Percentiles rank a stretch among this genome's conserved stretches.
Evolutionary conservation across 768 basidiomycete species (phyloP).

Genomic region (Trametes coccinea): DNA sequence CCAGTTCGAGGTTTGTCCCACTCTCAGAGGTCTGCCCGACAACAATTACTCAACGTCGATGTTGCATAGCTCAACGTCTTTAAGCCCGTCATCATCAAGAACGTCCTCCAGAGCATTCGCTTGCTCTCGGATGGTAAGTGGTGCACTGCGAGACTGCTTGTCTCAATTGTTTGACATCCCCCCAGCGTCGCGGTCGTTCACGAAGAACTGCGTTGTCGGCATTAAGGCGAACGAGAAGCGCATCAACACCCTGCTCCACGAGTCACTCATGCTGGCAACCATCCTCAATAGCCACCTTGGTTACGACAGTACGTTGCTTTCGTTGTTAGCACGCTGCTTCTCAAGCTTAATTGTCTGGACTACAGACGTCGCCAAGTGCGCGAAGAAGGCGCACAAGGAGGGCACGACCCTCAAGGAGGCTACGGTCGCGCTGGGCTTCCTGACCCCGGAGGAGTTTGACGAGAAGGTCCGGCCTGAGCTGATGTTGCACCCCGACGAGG

Average conservation of each 20-base stretch:
- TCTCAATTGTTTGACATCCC: not conserved
- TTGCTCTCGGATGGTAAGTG: constrained; percentile 83
- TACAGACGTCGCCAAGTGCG: constrained; percentile 94
- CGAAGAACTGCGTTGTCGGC: constrained; percentile 94
- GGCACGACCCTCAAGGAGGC: constrained; percentile 96
- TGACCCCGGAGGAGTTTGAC: constrained; percentile 92
- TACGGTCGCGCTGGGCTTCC: constrained; percentile 81
- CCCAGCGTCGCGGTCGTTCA: constrained; percentile 86
- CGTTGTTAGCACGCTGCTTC: not conserved
- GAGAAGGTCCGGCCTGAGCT: constrained; percentile 88
- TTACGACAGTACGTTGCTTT: constrained; percentile 83
- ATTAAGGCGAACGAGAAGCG: constrained; percentile 96
- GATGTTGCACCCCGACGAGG: constrained; percentile 78
- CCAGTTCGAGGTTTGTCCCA: constrained; percentile 82
- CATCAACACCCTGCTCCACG: constrained; percentile 85
- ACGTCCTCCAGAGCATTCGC: constrained; percentile 94
- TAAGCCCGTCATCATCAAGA: constrained; percentile 99
- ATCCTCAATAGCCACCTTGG: constrained; percentile 95
- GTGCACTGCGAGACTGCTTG: not conserved
- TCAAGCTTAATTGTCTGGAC: constrained; percentile 18
- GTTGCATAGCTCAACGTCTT: constrained; percentile 92
- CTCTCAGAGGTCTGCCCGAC: not conserved
- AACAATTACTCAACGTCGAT: constrained; percentile 1
- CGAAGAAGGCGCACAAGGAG: constrained; percentile 99
- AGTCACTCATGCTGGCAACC: constrained; percentile 97